Evolutionary conservation across 805 yeast species (phyloP).

Genomic region (Nakazawaea pomicola): DNA sequence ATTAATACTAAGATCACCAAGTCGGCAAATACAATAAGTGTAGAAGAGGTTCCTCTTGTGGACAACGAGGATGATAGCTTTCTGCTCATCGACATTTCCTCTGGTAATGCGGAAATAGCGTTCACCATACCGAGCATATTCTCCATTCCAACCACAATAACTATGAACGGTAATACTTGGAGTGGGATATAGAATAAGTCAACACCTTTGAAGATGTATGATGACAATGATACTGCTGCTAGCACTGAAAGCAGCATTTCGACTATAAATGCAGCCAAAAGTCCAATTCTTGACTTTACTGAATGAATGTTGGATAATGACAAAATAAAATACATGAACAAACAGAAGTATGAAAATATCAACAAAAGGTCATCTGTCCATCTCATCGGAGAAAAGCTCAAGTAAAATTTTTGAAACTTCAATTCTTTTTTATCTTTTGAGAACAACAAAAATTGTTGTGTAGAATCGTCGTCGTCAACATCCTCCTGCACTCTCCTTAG

Average conservation of each 20-base stretch:
- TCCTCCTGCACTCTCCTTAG: constrained; percentile 17
- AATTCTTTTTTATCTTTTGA: constrained; percentile 5
- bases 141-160: constrained; percentile 39
- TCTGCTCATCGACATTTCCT: constrained; percentile 34
- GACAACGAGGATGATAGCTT: constrained; percentile 33
- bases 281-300: constrained; percentile 42
- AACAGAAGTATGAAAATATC: constrained; percentile 2
- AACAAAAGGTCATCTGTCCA: constrained; percentile 10
- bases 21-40: constrained; percentile 28
- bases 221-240: constrained; percentile 38
- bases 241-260: constrained; percentile 34
- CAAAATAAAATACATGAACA: constrained; percentile 26
- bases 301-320: constrained; percentile 35
- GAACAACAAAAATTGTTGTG: constrained; percentile 1
- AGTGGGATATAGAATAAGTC: constrained; percentile 34
- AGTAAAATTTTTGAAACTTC: constrained; percentile 13
- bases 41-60: constrained; percentile 32
- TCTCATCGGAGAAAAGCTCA: constrained; percentile 18
- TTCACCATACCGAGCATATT: constrained; percentile 42
- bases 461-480: not conserved
- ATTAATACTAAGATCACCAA: constrained; percentile 20
- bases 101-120: constrained; percentile 34
- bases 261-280: constrained; percentile 37
- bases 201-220: constrained; percentile 28
- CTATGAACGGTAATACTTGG: constrained; percentile 35